Evolutionary conservation across 805 yeast species (phyloP).

Genomic region (Candida gorgasii): DNA sequence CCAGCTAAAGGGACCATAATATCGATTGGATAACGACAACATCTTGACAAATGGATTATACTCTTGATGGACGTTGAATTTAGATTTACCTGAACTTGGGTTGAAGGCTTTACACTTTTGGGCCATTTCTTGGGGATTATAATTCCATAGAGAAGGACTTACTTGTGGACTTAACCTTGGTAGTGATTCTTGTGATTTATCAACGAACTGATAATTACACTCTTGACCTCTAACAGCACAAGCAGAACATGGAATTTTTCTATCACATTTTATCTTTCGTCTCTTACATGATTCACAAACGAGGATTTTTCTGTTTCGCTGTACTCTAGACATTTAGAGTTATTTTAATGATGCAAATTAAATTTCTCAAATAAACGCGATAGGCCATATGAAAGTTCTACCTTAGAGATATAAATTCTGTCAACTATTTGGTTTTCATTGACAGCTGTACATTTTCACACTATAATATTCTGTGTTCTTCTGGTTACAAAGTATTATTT

Average conservation of each 20-base stretch:
- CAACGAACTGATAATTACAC: not conserved
- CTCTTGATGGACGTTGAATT: slow-evolving; percentile 1
- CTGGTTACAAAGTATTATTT: not conserved
- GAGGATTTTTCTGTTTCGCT: slow-evolving; percentile 30
- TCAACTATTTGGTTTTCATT: not conserved
- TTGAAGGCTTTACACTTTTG: not conserved
- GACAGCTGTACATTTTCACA: not conserved
- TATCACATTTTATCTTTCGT: slow-evolving; percentile 40
- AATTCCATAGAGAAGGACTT: not conserved
- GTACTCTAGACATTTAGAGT: slow-evolving; percentile 11
- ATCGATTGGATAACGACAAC: not conserved
- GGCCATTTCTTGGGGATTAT: not conserved
- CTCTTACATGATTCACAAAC: slow-evolving; percentile 38
- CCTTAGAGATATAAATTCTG: not conserved
- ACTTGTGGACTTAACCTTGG: not conserved
- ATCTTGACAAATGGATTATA: slow-evolving; percentile 1
- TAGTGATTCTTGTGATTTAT: not conserved
- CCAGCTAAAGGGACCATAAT: slow-evolving; percentile 11
- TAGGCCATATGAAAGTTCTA: slow-evolving; percentile 1
- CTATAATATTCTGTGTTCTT: not conserved
- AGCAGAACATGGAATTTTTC: slow-evolving; percentile 35
- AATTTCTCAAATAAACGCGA: no score
- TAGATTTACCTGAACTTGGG: not conserved
- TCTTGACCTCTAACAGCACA: slow-evolving; percentile 28
- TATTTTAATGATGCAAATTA: no score